Evolutionary conservation across 805 yeast genomes (phyloP).

Genomic region (Kuraishia capsulata): DNA sequence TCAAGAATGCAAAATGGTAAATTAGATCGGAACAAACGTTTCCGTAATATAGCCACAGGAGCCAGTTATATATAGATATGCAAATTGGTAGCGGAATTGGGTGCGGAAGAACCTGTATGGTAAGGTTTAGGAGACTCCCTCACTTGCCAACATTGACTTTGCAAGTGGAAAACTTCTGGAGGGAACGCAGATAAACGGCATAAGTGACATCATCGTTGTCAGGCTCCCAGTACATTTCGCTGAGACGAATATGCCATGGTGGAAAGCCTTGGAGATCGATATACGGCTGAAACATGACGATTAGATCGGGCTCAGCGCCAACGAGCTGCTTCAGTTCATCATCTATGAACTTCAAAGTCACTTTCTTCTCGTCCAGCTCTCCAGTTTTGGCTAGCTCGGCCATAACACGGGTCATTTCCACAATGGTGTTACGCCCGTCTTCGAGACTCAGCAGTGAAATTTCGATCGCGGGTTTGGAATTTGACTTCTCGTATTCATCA

Average conservation of each 20-base stretch:
- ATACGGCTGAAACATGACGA: constrained; percentile 77
- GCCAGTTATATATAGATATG: no score
- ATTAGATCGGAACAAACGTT: no score
- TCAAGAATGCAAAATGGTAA: no score
- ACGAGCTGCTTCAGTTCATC: constrained; percentile 65
- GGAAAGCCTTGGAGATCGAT: constrained; percentile 91
- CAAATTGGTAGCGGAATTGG: no score
- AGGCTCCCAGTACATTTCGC: constrained; percentile 86
- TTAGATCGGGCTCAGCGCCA: constrained; percentile 88
- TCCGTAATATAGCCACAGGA: no score
- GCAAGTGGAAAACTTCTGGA: constrained; percentile 67
- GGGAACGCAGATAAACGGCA: constrained; percentile 73
- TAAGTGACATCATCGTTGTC: constrained; percentile 77
- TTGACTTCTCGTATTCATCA: constrained; percentile 21
- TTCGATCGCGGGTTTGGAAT: constrained; percentile 39
- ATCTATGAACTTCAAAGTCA: constrained; percentile 69
- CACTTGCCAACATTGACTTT: constrained; percentile 85
- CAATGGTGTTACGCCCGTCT: constrained; percentile 88
- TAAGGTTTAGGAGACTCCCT: no score
- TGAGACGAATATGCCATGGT: constrained; percentile 92
- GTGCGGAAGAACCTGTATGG: no score
- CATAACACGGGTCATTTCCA: constrained; percentile 80
- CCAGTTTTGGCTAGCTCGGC: constrained; percentile 59
- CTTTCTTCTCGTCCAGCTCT: constrained; percentile 54
- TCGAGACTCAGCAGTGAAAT: constrained; percentile 59